phyloP scores from a whole-genome alignment of 176 grass and related monocot species.

The Puya raimondii region DNA sequence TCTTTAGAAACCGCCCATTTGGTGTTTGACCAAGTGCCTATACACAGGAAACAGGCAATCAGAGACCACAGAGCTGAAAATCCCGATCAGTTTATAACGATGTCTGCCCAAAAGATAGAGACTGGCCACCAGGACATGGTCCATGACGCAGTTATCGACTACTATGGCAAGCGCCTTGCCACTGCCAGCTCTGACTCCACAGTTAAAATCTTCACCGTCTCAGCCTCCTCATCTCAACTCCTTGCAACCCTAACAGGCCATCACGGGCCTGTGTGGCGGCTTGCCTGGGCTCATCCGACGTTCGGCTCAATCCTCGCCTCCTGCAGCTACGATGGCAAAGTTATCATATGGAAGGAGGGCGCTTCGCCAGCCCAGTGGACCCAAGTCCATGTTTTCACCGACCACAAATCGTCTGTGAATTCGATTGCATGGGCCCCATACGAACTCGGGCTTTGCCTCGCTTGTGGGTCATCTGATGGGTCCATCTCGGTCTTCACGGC shows the following conservation, averaged over 20 bases:
- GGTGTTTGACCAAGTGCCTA: slow-evolving; percentile 14
- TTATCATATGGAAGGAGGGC: slow-evolving; percentile 75
- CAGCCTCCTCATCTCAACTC: slow-evolving; percentile 38
- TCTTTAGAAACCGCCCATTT: slow-evolving; percentile 2
- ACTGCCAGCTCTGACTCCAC: slow-evolving; percentile 67
- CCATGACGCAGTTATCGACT: slow-evolving; percentile 65
- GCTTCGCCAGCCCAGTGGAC: slow-evolving; percentile 41
- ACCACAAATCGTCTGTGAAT: slow-evolving; percentile 76
- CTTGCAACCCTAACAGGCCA: slow-evolving; percentile 51
- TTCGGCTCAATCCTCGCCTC: slow-evolving; percentile 67
- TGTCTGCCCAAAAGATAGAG: slow-evolving; percentile 73
- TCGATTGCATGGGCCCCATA: slow-evolving; percentile 67
- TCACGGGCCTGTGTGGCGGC: slow-evolving; percentile 65
- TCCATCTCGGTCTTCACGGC: slow-evolving; percentile 54
- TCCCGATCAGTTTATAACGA: slow-evolving; percentile 3
- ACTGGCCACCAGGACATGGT: slow-evolving; percentile 65
- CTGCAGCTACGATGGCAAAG: slow-evolving; percentile 63
- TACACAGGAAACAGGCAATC: slow-evolving; percentile 6
- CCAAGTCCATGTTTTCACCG: slow-evolving; percentile 47
- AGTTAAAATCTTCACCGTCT: slow-evolving; percentile 38
- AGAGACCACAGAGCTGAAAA: too few species aligned
- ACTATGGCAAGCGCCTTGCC: slow-evolving; percentile 76
- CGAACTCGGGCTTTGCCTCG: slow-evolving; percentile 55
- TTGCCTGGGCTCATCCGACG: slow-evolving; percentile 66
- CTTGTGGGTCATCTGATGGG: slow-evolving; percentile 60